phyloP scores from a whole-genome alignment of 208 protist genomes.

The Acanthamoeba triangularis region DNA sequence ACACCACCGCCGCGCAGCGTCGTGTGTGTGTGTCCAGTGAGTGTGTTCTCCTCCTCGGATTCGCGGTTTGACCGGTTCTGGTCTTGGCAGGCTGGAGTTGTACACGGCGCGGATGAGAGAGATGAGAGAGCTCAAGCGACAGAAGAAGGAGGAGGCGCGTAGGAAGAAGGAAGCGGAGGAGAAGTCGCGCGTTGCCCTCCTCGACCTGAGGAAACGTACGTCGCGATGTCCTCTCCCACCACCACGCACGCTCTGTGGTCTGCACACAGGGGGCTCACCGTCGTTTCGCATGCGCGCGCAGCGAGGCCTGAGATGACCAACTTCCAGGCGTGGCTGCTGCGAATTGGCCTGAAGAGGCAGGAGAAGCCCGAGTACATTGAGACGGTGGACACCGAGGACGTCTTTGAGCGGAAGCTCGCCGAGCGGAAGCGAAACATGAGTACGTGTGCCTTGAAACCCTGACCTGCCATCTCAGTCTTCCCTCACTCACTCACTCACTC shows the following conservation, averaged over 20 bases:
- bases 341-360: slow-evolving; percentile 26
- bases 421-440: background rate
- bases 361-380: slow-evolving; percentile 35
- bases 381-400: background rate
- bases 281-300: background rate
- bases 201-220: background rate
- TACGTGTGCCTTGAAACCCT: background rate
- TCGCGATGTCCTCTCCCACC: no score
- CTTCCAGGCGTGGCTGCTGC: slow-evolving; percentile 35
- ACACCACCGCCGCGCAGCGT: no score
- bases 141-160: background rate
- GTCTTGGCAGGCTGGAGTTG: background rate
- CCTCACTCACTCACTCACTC: no score
- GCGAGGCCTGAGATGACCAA: background rate
- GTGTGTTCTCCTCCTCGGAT: background rate
- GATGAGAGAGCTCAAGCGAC: background rate
- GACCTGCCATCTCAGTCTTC: no score
- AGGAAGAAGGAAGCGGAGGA: background rate
- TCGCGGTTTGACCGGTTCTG: background rate
- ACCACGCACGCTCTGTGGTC: no score
- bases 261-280: no score
- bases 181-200: background rate
- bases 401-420: slow-evolving; percentile 30
- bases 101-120: background rate
- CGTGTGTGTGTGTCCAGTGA: no score